Conservation (phyloP, 495 filamentous ascomycete genomes). For the Trichoderma erinaceum region DNA sequence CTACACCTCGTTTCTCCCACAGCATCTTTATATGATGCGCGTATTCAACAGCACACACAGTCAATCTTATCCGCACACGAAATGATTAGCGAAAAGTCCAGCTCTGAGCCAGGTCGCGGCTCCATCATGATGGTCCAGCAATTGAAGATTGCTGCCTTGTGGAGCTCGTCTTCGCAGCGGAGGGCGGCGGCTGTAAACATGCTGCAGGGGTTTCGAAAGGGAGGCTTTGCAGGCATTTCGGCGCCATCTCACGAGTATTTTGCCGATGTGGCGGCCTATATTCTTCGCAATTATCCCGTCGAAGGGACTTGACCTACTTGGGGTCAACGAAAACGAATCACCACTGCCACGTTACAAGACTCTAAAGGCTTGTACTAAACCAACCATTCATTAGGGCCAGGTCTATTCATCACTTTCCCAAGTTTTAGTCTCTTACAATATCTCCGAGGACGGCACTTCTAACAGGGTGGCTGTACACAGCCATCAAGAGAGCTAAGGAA, state of each 20-base stretch:
- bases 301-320: background rate
- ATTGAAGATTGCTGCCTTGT: background rate
- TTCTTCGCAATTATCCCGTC: background rate
- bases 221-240: constrained; percentile 10
- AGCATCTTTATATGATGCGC: background rate
- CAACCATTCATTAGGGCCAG: too few species aligned
- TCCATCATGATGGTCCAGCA: constrained; percentile 15
- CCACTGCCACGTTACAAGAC: background rate
- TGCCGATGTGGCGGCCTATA: constrained; percentile 6
- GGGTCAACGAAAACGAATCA: too few species aligned
- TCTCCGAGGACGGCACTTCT: too few species aligned
- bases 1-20: background rate
- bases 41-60: background rate
- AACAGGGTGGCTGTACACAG: too few species aligned
- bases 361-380: too few species aligned
- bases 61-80: constrained; percentile 3
- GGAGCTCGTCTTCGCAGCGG: constrained; percentile 3
- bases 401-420: too few species aligned
- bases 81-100: background rate
- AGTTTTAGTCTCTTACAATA: too few species aligned
- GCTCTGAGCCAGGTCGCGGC: background rate
- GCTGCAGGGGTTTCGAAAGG: background rate
- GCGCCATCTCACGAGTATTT: constrained; percentile 8
- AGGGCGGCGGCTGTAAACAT: background rate
- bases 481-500: too few species aligned